Evolutionary conservation across 2,329 filamentous ascomycete genomes (phyloP), one percentile per base, ranked within the genome.

Genomic region (Dactylellina parvicollis): DNA sequence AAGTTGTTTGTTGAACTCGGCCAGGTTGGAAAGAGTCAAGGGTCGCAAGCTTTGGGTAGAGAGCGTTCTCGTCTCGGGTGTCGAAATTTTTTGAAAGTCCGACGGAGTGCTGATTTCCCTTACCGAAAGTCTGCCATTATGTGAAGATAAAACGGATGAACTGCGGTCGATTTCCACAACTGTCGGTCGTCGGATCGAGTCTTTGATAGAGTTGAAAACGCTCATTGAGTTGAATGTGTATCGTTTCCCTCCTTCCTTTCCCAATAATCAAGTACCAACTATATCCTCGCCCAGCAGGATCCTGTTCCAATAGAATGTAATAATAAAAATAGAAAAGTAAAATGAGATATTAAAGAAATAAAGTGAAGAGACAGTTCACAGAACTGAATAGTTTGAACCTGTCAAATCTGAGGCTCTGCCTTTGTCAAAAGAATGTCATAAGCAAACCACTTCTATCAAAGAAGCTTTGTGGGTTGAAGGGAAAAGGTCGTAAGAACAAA

Each of bases 381-480:
- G 69, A 73, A 73, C 57, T 55, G 60, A 56, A 46, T 44, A 54
- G 26, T 32, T 66, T 66, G 61, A 56, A 49, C 69, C 60, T 49
- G 69, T 59, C 60, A 56, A 66, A 36, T 30, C 38, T 66, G 50
- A 46, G 20, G 50, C 50, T 52, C 61, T 64, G 36, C 59, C 59
- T 47, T 54, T 64, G 38, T 64, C 5, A 73, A 73, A 66, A 30
- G 69, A 73, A 56, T 61, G 69, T 54, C 46, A 50, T 60, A 56
- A 66, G 40, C 47, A 61, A 60, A 38, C 46, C 24, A 32, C 60
- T 38, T 73, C 69, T 73, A 26, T 66, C 69, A 61, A 66, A 73
- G 69, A 73, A 66, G 54, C 52, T 16, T 34, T 30, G 16, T 46
- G 26, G 32, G 40, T 47, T 28, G 50, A 46, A 73, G 38, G 40